Base-by-base conservation (phyloP, 768 basidiomycete genomes). In the Piloderma croceum region DNA sequence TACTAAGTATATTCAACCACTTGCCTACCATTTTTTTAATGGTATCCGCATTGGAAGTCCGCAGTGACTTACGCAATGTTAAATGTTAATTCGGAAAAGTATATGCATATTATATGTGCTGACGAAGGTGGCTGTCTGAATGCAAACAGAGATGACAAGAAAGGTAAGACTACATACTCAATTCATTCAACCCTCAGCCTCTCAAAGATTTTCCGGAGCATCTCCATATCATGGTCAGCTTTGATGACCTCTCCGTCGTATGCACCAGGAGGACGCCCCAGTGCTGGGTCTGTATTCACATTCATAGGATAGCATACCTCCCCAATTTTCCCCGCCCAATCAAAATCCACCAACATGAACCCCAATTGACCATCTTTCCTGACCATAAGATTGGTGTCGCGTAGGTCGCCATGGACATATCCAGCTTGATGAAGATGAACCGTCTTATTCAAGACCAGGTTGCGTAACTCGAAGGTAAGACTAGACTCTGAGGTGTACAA, bases 401-500 rank as follows among this genome's bases (percentile, higher is more conserved):
- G 56, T 43, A 64, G 32, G 46, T 65, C 58, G 7, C 64, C 60
- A 42, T 62, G 63, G 20, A 62, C 64, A 39, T 42, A 54, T 18
- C 56, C 50, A 23, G 23, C 39, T 22, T 48, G 37, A 49, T 62
- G 61, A 23, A 62, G 36, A 18, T 37, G 24, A 11, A 17, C 9
- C 31, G 53, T 24, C 27, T 35, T 32, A 10, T 31, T 22, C 12
- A 23, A 10, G 23, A 57, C 22, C 13, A 7, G 27, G 17, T 34
- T 17, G 15, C 31, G 23, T 13, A 51, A 10, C 15, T 21, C 13
- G 23, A 7, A 35, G 9, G 11, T 38, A 10, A 9, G 7, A 18
- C 25, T 23, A 11, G 18, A 9, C 7, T 7, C 11, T 10, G 45
- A 43, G 34, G 51, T n/a, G n/a, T n/a, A n/a, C n/a, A n/a, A 48